Evolutionary conservation across 495 filamentous ascomycete species (phyloP).

Genomic region (Neurospora sp.): DNA sequence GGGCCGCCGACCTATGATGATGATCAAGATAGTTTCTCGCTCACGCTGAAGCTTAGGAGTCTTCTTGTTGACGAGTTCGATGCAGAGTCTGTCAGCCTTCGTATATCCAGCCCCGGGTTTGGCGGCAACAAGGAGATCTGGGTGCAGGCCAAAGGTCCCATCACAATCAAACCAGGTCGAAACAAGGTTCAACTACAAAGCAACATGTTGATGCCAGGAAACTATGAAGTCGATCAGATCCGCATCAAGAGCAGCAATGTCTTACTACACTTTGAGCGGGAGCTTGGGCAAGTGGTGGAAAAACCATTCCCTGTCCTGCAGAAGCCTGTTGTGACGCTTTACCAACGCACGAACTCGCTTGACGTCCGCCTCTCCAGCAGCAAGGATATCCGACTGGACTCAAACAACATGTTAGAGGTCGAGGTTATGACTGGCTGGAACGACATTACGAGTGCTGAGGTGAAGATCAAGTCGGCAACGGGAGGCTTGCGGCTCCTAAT

Average conservation of each 20-base stretch:
- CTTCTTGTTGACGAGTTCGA: conserved; percentile 61
- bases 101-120: conserved; percentile 41
- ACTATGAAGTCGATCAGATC: conserved; percentile 66
- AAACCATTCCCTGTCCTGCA: conserved; percentile 34
- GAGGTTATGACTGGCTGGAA: conserved; percentile 70
- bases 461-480: conserved; percentile 71
- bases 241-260: conserved; percentile 60
- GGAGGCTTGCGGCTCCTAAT: conserved; percentile 80
- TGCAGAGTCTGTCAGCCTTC: conserved; percentile 55
- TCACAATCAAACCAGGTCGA: conserved; percentile 43
- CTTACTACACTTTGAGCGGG: conserved; percentile 52
- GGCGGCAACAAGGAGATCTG: conserved; percentile 52
- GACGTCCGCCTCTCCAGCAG: conserved; percentile 38
- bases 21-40: conserved; percentile 66
- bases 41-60: conserved; percentile 61
- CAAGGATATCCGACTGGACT: conserved; percentile 61
- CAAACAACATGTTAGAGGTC: conserved; percentile 64
- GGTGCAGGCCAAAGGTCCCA: conserved; percentile 39
- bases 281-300: conserved; percentile 26
- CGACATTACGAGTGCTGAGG: conserved; percentile 51
- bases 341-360: conserved; percentile 38
- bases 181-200: conserved; percentile 41
- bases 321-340: conserved; percentile 34
- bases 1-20: conserved; percentile 59
- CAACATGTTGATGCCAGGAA: conserved; percentile 57